Evolutionary conservation across 139 green algal species (phyloP).

Genomic region (Gonium pectorale): DNA sequence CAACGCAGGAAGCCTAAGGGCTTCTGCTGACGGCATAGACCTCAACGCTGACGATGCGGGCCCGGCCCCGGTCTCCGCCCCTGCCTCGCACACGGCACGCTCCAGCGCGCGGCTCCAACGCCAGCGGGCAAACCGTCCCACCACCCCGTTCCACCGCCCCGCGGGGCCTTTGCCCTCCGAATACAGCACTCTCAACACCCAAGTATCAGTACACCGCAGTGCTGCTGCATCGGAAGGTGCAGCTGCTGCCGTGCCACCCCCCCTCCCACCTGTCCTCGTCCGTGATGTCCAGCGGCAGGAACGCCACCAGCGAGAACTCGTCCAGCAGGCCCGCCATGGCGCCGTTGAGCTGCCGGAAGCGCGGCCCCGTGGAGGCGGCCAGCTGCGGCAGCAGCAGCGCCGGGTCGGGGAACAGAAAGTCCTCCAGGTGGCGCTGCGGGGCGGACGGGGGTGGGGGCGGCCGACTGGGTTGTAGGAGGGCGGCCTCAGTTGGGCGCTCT

Average conservation of each 20-base stretch:
- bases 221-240: neutral
- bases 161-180: too few species aligned
- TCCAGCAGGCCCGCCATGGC: constrained; percentile 83
- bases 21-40: too few species aligned
- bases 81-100: neutral
- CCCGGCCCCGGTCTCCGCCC: too few species aligned
- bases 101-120: neutral
- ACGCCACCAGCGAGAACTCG: constrained; percentile 90
- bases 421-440: constrained; percentile 72
- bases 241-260: neutral
- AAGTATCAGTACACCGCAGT: too few species aligned
- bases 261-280: constrained; percentile 78
- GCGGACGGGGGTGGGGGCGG: neutral
- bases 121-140: neutral
- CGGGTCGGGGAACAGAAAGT: constrained; percentile 84
- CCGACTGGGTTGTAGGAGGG: too few species aligned
- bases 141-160: too few species aligned
- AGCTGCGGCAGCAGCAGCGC: constrained; percentile 70
- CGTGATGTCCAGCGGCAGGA: constrained; percentile 89
- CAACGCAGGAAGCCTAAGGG: too few species aligned
- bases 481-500: too few species aligned
- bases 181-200: too few species aligned
- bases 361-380: constrained; percentile 65
- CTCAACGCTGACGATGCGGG: neutral
- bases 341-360: constrained; percentile 78